These are phyloP conservation scores for Phoenix dactylifera DNA, from an alignment of 176 grass and related monocot species.

Conservation along the genomic window DNA sequence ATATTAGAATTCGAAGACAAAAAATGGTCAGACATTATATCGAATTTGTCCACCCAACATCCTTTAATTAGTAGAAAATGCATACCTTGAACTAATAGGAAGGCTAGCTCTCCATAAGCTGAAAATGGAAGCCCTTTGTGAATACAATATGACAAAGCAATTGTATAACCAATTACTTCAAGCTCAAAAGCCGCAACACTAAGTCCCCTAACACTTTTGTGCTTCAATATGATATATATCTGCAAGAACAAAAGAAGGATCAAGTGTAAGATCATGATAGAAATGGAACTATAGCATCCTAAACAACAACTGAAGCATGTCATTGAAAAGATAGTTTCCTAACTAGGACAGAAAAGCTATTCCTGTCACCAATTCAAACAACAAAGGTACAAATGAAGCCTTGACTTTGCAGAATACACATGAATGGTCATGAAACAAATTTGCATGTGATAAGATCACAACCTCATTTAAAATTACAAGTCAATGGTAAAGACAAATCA, in stretches of 20 bases:
- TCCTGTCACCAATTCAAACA: background rate
- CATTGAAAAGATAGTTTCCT: background rate
- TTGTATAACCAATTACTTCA: constrained; percentile 86
- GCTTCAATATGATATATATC: constrained; percentile 86
- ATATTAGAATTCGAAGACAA: too few relatives aligned
- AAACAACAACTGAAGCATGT: constrained; percentile 3
- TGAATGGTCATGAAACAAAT: too few relatives aligned
- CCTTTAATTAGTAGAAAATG: background rate
- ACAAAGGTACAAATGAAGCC: background rate
- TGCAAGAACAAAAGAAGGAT: constrained; percentile 18
- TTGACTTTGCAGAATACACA: background rate
- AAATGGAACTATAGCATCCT: too few relatives aligned
- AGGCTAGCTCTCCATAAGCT: constrained; percentile 85
- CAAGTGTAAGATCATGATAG: background rate
- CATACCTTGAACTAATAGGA: constrained; percentile 86
- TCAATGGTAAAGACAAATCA: too few relatives aligned
- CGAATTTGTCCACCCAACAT: background rate
- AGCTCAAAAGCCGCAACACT: constrained; percentile 85
- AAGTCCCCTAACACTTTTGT: constrained; percentile 83
- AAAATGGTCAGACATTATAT: too few relatives aligned
- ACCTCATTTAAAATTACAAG: too few relatives aligned
- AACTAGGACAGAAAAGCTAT: background rate
- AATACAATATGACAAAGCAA: constrained; percentile 96
- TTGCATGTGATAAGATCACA: too few relatives aligned
- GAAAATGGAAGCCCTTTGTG: constrained; percentile 95